phyloP scores from a whole-genome alignment of 164 flowering plant genomes.

The Berberis vulgaris region DNA sequence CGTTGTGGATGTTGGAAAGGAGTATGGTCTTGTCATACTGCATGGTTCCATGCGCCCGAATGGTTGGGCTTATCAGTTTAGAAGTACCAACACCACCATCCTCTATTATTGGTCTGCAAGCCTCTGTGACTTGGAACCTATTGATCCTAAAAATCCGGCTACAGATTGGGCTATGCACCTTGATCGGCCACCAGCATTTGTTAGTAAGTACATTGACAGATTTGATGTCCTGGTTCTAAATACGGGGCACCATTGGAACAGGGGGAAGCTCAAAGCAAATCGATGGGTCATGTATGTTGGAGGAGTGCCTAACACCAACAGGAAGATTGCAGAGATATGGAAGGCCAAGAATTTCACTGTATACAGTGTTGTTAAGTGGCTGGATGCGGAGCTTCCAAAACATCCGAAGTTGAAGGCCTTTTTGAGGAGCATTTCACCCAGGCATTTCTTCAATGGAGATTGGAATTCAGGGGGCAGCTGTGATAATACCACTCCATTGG shows the following conservation, averaged over 20 bases:
- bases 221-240: conserved; percentile 63
- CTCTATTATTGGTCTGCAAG: conserved; percentile 88
- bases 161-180: conserved; percentile 75
- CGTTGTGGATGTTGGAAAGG: conserved; percentile 56
- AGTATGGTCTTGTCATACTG: conserved; percentile 54
- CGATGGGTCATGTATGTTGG: conserved; percentile 69
- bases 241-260: conserved; percentile 89
- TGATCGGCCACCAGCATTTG: conserved; percentile 66
- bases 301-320: conserved; percentile 48
- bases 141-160: conserved; percentile 26
- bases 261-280: conserved; percentile 63
- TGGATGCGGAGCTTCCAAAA: conserved; percentile 50
- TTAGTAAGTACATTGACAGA: conserved; percentile 33
- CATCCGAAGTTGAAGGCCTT: conserved; percentile 59
- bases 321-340: conserved; percentile 39
- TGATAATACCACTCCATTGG: conserved; percentile 56
- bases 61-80: conserved; percentile 79
- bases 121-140: conserved; percentile 55
- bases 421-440: conserved; percentile 59
- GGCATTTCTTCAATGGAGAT: conserved; percentile 84
- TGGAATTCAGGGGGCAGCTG: conserved; percentile 92
- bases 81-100: conserved; percentile 58
- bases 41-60: conserved; percentile 51
- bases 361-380: conserved; percentile 53
- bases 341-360: conserved; percentile 62